These are phyloP conservation scores for Colletotrichum sp. DNA, from an alignment of 2,329 filamentous ascomycete species.

Conservation along the genomic window DNA sequence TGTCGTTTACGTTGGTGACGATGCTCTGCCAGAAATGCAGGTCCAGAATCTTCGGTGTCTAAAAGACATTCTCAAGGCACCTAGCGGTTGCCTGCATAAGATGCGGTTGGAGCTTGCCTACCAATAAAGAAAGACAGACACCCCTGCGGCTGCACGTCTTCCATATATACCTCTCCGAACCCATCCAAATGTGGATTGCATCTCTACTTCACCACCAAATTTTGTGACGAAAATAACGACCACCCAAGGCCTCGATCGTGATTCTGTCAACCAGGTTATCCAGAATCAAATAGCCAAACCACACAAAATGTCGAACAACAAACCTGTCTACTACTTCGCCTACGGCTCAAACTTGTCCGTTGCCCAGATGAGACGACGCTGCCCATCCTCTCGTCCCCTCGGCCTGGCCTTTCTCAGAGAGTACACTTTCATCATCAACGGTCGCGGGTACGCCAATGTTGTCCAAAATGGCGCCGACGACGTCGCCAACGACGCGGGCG, in stretches of 20 bases:
- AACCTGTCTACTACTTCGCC: slow-evolving; percentile 63
- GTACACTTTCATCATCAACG: slow-evolving; percentile 71
- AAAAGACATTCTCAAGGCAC: neutral
- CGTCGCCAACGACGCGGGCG: slow-evolving; percentile 35
- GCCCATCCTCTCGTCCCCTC: slow-evolving; percentile 59
- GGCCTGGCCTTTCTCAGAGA: slow-evolving; percentile 60
- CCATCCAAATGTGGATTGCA: neutral
- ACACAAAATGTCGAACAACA: neutral
- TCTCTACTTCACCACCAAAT: neutral
- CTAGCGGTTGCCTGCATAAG: neutral
- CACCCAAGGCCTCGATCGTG: neutral
- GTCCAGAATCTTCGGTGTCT: neutral
- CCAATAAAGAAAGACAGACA: neutral
- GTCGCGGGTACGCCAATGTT: slow-evolving; percentile 72
- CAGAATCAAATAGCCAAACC: neutral
- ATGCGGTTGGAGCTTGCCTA: neutral
- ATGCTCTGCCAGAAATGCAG: neutral
- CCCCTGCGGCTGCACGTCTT: neutral
- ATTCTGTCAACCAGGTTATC: neutral
- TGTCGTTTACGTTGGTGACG: neutral
- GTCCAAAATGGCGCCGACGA: slow-evolving; percentile 30
- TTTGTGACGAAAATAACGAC: neutral
- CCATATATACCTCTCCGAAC: neutral
- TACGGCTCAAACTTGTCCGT: slow-evolving; percentile 74
- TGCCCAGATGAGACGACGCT: slow-evolving; percentile 67